phyloP scores from a whole-genome alignment of 1,284 basidiomycete genomes.

The Stygiomarasmius scandens region DNA sequence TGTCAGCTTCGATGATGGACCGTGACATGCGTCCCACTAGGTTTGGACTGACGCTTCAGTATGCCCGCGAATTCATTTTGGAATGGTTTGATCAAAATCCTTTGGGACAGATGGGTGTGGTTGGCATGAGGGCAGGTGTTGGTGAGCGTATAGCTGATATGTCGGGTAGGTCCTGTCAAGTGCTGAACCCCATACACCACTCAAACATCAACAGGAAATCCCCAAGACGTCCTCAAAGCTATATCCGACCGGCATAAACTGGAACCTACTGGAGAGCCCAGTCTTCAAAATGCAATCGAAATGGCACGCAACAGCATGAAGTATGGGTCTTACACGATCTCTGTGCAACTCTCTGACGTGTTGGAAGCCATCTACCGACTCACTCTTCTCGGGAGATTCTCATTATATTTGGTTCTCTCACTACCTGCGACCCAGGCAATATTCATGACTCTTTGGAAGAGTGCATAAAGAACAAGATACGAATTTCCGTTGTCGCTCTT shows the following conservation, averaged over 20 bases:
- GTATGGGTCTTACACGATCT: slow-evolving; percentile 40
- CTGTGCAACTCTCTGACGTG: slow-evolving; percentile 2
- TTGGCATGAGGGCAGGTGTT: slow-evolving; percentile 88
- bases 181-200: background rate
- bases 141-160: slow-evolving; percentile 88
- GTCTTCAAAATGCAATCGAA: slow-evolving; percentile 94
- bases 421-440: slow-evolving; percentile 95
- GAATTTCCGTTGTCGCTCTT: slow-evolving; percentile 90
- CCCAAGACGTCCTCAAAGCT: slow-evolving; percentile 87
- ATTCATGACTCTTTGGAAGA: slow-evolving; percentile 90
- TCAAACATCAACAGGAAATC: slow-evolving; percentile 68
- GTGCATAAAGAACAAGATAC: slow-evolving; percentile 82
- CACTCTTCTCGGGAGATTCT: slow-evolving; percentile 96
- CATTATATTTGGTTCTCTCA: slow-evolving; percentile 92
- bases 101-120: slow-evolving; percentile 92
- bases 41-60: slow-evolving; percentile 88
- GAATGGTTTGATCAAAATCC: slow-evolving; percentile 99
- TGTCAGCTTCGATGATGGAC: slow-evolving; percentile 92
- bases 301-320: slow-evolving; percentile 93
- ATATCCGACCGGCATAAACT: slow-evolving; percentile 88
- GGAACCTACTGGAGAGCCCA: slow-evolving; percentile 91
- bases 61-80: slow-evolving; percentile 85
- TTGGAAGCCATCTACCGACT: slow-evolving; percentile 83
- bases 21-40: slow-evolving; percentile 94
- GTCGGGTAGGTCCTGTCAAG: slow-evolving; percentile 63